Conservation (phyloP, 257 asterid genomes). For the Capsicum rhomboideum region DNA sequence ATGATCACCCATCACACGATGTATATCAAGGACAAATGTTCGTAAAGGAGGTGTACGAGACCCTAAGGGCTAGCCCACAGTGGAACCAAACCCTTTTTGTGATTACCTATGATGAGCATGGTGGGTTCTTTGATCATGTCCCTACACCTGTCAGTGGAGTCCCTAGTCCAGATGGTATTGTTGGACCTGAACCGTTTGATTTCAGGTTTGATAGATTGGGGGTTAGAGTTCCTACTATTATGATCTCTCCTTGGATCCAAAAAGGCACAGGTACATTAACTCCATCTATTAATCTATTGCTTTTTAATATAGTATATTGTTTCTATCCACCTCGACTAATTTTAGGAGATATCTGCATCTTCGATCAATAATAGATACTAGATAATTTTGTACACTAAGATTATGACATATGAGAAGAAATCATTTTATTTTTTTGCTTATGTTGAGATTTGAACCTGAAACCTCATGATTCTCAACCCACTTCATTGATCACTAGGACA, state of each 20-base stretch:
- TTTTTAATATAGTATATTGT: no score
- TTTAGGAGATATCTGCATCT: no score
- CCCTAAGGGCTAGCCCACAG: conserved; percentile 66
- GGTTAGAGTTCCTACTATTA: conserved; percentile 73
- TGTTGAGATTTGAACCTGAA: no score
- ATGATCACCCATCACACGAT: conserved; percentile 92
- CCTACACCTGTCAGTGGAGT: conserved; percentile 57
- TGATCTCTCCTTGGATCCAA: conserved; percentile 66
- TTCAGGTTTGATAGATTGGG: conserved; percentile 77
- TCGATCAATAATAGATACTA: no score
- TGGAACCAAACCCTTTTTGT: conserved; percentile 67
- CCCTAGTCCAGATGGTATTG: conserved; percentile 73
- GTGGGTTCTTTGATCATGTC: conserved; percentile 79
- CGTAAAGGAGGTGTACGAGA: conserved; percentile 92
- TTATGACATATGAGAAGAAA: no score
- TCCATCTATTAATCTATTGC: no score
- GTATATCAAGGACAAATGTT: conserved; percentile 77
- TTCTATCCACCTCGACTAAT: no score
- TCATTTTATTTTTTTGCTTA: no score
- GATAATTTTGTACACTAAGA: no score
- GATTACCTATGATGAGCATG: conserved; percentile 94
- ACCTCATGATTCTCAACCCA: no score
- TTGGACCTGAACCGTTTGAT: conserved; percentile 66
- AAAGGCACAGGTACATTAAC: conserved; percentile 45
- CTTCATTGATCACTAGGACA: no score